phyloP scores from a whole-genome alignment of 2,329 filamentous ascomycete genomes.

The Penicillium psychrosexuale region DNA sequence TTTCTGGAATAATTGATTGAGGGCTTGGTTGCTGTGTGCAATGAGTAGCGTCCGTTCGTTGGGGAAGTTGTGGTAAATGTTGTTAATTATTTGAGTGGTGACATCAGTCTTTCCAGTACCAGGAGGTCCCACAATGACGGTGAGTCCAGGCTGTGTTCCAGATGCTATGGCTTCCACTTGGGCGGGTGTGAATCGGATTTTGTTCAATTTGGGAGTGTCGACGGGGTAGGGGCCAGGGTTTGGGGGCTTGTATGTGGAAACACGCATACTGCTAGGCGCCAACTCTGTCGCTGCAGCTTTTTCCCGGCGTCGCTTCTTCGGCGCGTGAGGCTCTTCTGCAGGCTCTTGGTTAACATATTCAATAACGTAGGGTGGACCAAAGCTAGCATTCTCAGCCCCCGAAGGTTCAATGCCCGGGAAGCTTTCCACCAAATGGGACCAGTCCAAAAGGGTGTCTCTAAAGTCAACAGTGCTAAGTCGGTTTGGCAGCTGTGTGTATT shows the following conservation, averaged over 20 bases:
- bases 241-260: constrained; percentile 83
- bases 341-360: constrained; percentile 59
- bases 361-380: constrained; percentile 83
- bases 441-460: constrained; percentile 90
- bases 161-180: constrained; percentile 92
- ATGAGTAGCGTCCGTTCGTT: constrained; percentile 86
- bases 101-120: constrained; percentile 99
- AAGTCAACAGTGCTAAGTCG: constrained; percentile 79
- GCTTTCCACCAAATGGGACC: constrained; percentile 88
- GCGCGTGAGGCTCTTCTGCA: constrained; percentile 55
- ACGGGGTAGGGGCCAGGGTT: constrained; percentile 88
- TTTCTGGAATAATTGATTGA: constrained; percentile 97
- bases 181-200: constrained; percentile 81
- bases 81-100: constrained; percentile 96
- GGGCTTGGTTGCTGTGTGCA: constrained; percentile 94
- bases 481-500: constrained; percentile 77
- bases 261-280: constrained; percentile 66
- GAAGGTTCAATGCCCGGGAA: constrained; percentile 83
- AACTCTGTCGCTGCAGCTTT: constrained; percentile 64
- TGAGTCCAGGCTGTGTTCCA: constrained; percentile 89
- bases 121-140: constrained; percentile 88
- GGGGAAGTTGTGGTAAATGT: constrained; percentile 97
- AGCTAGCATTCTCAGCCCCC: constrained; percentile 67
- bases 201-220: constrained; percentile 77
- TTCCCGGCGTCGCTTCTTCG: constrained; percentile 85